A percentile compares a stretch with the other conserved stretches of the same genome.
These are phyloP conservation scores for Eimeria maxima DNA, from an alignment of 169 alveolate species.

Conservation along the genomic window DNA sequence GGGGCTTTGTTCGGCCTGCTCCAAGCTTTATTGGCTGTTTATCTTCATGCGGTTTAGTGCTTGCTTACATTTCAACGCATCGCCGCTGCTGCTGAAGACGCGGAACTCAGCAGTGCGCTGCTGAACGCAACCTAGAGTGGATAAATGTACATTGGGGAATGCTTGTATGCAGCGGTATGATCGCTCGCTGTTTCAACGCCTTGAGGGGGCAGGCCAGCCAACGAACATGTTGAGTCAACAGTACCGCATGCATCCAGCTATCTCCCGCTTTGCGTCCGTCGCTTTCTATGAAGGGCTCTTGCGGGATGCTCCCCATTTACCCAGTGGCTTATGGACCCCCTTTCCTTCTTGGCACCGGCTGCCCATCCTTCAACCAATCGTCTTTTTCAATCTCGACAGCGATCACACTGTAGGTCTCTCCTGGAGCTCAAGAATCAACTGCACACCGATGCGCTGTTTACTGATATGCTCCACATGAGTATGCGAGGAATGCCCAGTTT, in stretches of 20 bases:
- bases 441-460: neutral
- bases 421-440: too few species aligned
- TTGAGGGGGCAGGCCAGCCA: constrained; percentile 92
- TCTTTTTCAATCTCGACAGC: constrained; percentile 93
- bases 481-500: neutral
- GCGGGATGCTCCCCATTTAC: constrained; percentile 82
- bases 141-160: neutral
- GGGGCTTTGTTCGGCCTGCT: neutral
- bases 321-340: constrained; percentile 86
- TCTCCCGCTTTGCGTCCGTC: constrained; percentile 96
- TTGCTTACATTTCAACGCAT: neutral
- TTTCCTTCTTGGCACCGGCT: constrained; percentile 91
- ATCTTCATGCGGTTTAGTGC: neutral
- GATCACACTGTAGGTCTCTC: constrained; percentile 86
- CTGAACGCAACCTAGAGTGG: neutral
- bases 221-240: constrained; percentile 94
- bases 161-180: constrained; percentile 87
- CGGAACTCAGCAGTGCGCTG: neutral
- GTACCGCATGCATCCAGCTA: constrained; percentile 99
- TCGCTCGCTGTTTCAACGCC: constrained; percentile 95
- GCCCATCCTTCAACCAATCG: constrained; percentile 93
- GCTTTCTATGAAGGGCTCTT: constrained; percentile 87
- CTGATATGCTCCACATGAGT: neutral
- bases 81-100: neutral
- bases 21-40: neutral